phyloP scores from a whole-genome alignment of 768 basidiomycete species.

The Calocera viscosa region DNA sequence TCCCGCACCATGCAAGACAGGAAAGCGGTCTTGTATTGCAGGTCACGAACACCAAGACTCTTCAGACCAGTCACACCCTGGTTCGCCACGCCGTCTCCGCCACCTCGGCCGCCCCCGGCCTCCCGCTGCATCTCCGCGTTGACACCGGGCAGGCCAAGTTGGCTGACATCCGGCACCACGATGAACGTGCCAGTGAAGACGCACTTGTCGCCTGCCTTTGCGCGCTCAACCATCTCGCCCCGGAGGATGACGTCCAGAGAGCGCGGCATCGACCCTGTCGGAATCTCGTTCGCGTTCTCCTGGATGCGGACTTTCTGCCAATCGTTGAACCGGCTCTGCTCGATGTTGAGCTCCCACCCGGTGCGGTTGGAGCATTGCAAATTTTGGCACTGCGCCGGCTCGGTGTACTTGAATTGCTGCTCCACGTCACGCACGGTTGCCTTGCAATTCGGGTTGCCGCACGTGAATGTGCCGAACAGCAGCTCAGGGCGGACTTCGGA shows the following conservation, averaged over 20 bases:
- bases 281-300: slow-evolving; percentile 97
- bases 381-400: slow-evolving; percentile 93
- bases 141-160: slow-evolving; percentile 87
- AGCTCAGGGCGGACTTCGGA: slow-evolving; percentile 95
- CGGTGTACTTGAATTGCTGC: slow-evolving; percentile 99
- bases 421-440: slow-evolving; percentile 85
- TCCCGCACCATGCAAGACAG: slow-evolving; percentile 95
- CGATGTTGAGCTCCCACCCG: slow-evolving; percentile 90
- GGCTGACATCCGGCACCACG: slow-evolving; percentile 95
- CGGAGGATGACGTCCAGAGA: slow-evolving; percentile 92
- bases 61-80: slow-evolving; percentile 88
- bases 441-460: slow-evolving; percentile 57
- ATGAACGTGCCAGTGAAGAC: slow-evolving; percentile 97
- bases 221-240: slow-evolving; percentile 92
- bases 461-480: slow-evolving; percentile 84
- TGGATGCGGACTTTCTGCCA: slow-evolving; percentile 99
- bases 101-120: slow-evolving; percentile 47
- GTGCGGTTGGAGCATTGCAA: slow-evolving; percentile 80
- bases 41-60: slow-evolving; percentile 82
- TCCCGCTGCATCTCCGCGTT: slow-evolving; percentile 88
- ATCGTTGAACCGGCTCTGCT: slow-evolving; percentile 91
- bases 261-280: slow-evolving; percentile 95
- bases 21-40: slow-evolving; percentile 98
- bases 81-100: slow-evolving; percentile 39
- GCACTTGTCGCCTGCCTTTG: slow-evolving; percentile 97